phyloP scores from a whole-genome alignment of 2,329 filamentous ascomycete genomes.

The Fusarium sambucinum region DNA sequence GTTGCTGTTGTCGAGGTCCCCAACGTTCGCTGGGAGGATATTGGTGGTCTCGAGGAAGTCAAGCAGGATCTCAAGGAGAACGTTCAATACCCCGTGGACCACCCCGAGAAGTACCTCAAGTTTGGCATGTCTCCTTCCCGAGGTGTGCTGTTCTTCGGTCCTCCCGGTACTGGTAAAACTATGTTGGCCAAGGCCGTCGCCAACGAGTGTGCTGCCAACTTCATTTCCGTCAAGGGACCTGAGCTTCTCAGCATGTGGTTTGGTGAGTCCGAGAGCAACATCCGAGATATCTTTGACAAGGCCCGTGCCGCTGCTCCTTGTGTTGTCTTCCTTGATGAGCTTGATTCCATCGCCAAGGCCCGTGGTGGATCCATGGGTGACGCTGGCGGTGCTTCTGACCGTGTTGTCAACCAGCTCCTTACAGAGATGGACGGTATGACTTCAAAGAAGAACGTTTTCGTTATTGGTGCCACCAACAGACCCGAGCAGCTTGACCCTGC shows the following conservation, averaged over 20 bases:
- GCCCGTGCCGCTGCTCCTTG: constrained; percentile 97
- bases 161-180: constrained; percentile 99
- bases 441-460: constrained; percentile 99
- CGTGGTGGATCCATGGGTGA: constrained; percentile 97
- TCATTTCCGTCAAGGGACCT: constrained; percentile 99
- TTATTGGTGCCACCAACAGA: constrained; percentile 98
- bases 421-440: constrained; percentile 99
- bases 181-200: constrained; percentile 99
- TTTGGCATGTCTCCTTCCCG: constrained; percentile 97
- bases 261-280: constrained; percentile 99
- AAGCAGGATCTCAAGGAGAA: constrained; percentile 99
- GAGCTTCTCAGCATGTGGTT: constrained; percentile 99
- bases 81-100: constrained; percentile 98
- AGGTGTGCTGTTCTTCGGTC: constrained; percentile 98
- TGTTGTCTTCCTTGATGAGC: constrained; percentile 97
- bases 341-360: constrained; percentile 99
- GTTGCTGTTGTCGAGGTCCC: constrained; percentile 99
- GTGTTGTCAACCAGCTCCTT: constrained; percentile 99
- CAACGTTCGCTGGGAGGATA: constrained; percentile 99
- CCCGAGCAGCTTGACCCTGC: constrained; percentile 98
- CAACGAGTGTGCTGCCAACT: constrained; percentile 99
- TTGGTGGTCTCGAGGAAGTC: constrained; percentile 97
- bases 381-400: constrained; percentile 97
- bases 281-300: constrained; percentile 99
- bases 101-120: constrained; percentile 99